Evolutionary conservation across 495 filamentous ascomycete species (phyloP), one percentile per base, ranked within the genome.

Genomic region (Aspergillus diversus): DNA sequence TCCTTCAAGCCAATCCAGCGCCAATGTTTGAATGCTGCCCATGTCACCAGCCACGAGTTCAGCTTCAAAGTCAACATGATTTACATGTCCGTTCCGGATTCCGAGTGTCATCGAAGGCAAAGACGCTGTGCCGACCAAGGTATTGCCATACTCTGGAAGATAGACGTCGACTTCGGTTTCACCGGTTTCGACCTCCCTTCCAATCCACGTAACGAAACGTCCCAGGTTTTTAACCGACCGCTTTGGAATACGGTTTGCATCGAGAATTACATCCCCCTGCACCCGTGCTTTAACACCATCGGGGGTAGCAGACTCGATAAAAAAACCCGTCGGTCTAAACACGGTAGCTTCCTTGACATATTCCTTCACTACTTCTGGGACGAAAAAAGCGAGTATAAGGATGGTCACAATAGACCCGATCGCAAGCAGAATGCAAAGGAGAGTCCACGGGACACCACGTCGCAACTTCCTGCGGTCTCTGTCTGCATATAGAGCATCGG

Each of bases 1-100:
- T 35, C 94, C 93, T 17, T 90, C 85, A 57, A 99, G 67, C 88
- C 92, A 99, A 71, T 97, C 91, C 64, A 92, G 87, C 16, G 92
- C 92, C 60, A 98, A 83, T n/a, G 80, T 81, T 49, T 90, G 87
- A 55, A 97, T 84, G 8, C 87, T 89, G 61, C 90, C 87, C n/a
- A 91, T 76, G 65, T 92, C 87, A 35, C 91, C 92, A 16, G 92
- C 88, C 31, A 82, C 73, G 55, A 97, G 73, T 63, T 95, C 88
- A 34, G 87, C 83, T 58, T 94, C 72, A 63, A 97, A 88, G 64
- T 97, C 91, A 37, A 97, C 76, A 56, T 82, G 75, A 21, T 90
- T 97, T 32, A 79, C 84, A 66, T 89, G 84, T 31, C 92, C 89
- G 72, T 95, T 90, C 57, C 87, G 83, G 53, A 97, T 84, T 62